phyloP scores from a whole-genome alignment of 768 basidiomycete species.

The Hemileccinum rubropunctum region DNA sequence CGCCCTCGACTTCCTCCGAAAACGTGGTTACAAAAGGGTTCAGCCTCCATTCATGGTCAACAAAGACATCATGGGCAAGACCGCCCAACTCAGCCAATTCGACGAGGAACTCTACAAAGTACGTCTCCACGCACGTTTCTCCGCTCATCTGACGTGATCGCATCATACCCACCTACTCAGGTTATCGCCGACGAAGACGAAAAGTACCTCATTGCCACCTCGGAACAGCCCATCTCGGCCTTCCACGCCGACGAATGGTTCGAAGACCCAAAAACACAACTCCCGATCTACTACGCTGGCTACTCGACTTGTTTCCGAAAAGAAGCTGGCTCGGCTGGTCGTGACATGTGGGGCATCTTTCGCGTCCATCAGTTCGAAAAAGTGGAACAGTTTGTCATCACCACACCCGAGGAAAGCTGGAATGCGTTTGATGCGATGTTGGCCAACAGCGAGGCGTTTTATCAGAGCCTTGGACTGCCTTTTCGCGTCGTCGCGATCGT shows the following conservation, averaged over 20 bases:
- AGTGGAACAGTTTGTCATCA: constrained; percentile 95
- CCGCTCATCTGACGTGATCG: not conserved
- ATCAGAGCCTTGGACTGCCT: constrained; percentile 89
- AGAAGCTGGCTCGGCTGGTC: constrained; percentile 95
- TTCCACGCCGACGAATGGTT: constrained; percentile 98
- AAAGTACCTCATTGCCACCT: constrained; percentile 98
- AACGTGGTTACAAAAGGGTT: constrained; percentile 84
- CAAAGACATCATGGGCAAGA: constrained; percentile 96
- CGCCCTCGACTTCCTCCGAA: constrained; percentile 89
- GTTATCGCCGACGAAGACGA: constrained; percentile 90
- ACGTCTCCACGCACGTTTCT: constrained; percentile 11
- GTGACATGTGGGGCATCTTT: constrained; percentile 99
- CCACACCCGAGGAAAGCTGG: constrained; percentile 93
- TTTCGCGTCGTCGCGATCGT: constrained; percentile 95
- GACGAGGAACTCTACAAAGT: constrained; percentile 99
- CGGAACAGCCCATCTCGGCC: constrained; percentile 97
- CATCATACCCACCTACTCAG: constrained; percentile 31
- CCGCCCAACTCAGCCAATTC: constrained; percentile 96
- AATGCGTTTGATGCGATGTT: constrained; percentile 92
- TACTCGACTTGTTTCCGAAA: constrained; percentile 98
- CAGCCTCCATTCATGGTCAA: constrained; percentile 99
- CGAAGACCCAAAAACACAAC: constrained; percentile 84
- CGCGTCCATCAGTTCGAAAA: constrained; percentile 99
- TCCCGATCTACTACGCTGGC: constrained; percentile 88
- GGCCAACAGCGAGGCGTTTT: constrained; percentile 87